Base-by-base conservation (phyloP, 305 asterid species). In the Fraxinus sp. region DNA sequence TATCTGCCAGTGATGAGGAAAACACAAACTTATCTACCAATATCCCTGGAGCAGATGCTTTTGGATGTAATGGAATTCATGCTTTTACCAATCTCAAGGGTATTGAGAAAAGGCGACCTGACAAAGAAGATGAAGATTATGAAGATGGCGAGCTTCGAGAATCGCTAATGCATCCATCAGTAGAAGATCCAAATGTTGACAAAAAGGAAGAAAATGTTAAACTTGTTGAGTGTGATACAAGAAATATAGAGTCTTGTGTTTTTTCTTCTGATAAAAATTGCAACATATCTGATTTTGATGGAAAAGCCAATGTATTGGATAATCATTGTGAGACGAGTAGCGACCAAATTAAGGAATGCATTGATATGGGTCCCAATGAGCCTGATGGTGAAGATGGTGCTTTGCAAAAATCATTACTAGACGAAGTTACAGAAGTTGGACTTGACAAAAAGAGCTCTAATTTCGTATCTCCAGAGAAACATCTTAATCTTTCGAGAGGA, bases 111-210 rank as follows among this genome's bases (percentile, higher is more conserved):
- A 83, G 85, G 77, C 77, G 49, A 3, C 62, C 84, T 78, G 83
- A 20, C 74, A 89, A 85, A 83, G 97, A 91, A 85, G 94, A 93
- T 84, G 95, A 90, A 22, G 98, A 93, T 16, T 90, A 81, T 81
- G 99, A 95, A 91, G 98, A 95, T 74, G 99, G 99, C 68, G 98
- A 95, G 86, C 88, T 95, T 79, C 91, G 94, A 85, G 98, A 91
- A 81, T 88, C 92, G 39, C 20, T 80, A 14, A 86, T 77, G 71
- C 85, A 46, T 74, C 84, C 87, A 73, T 81, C 80, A 11, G 78
- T 44, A 68, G 92, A 85, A 83, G 87, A 85, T 36, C 82, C 77
- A 37, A 24, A 79, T 81, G 83, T 44, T 62, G 87, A 76, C 66
- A 91, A 66, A 78, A 72, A 81, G 84, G 83, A 83, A 59, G 82